phyloP scores from a whole-genome alignment of 306 rosid genomes.

The Dicorynia guianensis region DNA sequence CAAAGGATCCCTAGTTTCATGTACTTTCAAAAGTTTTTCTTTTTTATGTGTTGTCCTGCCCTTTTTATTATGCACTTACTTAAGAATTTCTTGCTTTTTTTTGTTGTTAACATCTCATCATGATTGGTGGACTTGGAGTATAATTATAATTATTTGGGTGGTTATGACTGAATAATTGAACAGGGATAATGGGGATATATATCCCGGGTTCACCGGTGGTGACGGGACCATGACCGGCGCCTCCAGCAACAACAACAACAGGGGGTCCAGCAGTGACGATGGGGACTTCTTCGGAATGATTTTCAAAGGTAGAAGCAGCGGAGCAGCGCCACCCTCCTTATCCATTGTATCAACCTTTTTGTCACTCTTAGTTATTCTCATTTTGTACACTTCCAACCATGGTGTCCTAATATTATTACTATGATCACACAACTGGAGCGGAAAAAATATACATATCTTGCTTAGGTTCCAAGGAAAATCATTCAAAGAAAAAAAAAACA shows the following conservation, averaged over 20 bases:
- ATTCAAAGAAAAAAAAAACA: neutral
- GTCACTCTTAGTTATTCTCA: constrained; percentile 59
- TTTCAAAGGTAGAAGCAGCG: constrained; percentile 62
- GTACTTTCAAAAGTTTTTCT: too few relatives aligned
- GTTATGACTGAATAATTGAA: constrained; percentile 39
- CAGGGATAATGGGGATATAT: constrained; percentile 69
- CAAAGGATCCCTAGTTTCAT: neutral
- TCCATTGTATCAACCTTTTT: constrained; percentile 52
- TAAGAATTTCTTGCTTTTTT: neutral
- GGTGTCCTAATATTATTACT: constrained; percentile 47
- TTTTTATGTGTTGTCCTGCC: too few relatives aligned
- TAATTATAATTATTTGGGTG: constrained; percentile 4
- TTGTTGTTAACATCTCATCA: constrained; percentile 3
- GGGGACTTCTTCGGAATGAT: constrained; percentile 87
- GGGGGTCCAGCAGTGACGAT: constrained; percentile 53
- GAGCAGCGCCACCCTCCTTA: constrained; percentile 51
- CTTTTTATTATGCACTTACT: too few relatives aligned
- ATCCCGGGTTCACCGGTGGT: constrained; percentile 56
- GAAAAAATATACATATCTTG: neutral
- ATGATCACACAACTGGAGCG: constrained; percentile 43
- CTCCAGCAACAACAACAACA: constrained; percentile 50
- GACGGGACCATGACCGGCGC: constrained; percentile 62
- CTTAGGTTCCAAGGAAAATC: constrained; percentile 12
- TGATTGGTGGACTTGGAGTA: neutral
- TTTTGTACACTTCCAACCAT: constrained; percentile 58